A percentile compares a stretch with the other conserved stretches of the same genome.
These are phyloP conservation scores for Priceomyces carsonii DNA, from an alignment of 805 yeast species.

Conservation along the genomic window DNA sequence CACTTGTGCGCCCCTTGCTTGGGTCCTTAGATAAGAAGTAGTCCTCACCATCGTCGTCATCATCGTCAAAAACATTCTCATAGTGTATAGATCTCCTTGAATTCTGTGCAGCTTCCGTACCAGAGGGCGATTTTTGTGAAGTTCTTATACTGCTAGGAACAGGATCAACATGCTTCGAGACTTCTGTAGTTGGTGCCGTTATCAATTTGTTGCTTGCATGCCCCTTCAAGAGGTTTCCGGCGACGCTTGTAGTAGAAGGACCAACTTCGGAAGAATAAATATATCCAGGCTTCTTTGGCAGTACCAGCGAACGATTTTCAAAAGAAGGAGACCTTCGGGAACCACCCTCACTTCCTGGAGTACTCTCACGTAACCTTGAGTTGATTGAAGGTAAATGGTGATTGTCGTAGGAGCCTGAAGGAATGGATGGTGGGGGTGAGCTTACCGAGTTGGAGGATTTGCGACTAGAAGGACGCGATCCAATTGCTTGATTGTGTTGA, in stretches of 20 bases:
- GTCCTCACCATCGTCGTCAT: conserved; percentile 47
- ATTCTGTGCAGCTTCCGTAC: too few species aligned
- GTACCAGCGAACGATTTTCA: too few species aligned
- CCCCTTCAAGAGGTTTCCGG: conserved; percentile 15
- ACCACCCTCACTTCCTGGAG: conserved; percentile 10
- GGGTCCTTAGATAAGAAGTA: conserved; percentile 11
- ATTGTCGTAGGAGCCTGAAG: conserved; percentile 26
- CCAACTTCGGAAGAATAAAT: too few species aligned
- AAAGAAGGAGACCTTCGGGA: conserved; percentile 3
- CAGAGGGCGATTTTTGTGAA: too few species aligned
- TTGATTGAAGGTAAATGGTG: conserved; percentile 32
- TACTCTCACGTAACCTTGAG: conserved; percentile 28
- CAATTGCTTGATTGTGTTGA: conserved; percentile 19
- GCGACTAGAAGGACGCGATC: conserved; percentile 26
- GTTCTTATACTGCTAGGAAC: too few species aligned
- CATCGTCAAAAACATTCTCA: conserved; percentile 45
- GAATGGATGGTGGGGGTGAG: conserved; percentile 18
- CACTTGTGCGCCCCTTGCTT: conserved; percentile 2
- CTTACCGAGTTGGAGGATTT: conserved; percentile 32
- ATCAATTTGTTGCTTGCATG: conserved; percentile 14
- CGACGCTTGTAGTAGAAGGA: not conserved
- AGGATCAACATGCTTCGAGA: too few species aligned
- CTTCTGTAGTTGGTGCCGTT: too few species aligned
- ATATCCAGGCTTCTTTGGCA: too few species aligned
- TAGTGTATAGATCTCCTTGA: conserved; percentile 31